Evolutionary conservation across 73 alveolate species (phyloP), one percentile per base, ranked within the genome.

Genomic region (Paramecium tetraurelia): DNA sequence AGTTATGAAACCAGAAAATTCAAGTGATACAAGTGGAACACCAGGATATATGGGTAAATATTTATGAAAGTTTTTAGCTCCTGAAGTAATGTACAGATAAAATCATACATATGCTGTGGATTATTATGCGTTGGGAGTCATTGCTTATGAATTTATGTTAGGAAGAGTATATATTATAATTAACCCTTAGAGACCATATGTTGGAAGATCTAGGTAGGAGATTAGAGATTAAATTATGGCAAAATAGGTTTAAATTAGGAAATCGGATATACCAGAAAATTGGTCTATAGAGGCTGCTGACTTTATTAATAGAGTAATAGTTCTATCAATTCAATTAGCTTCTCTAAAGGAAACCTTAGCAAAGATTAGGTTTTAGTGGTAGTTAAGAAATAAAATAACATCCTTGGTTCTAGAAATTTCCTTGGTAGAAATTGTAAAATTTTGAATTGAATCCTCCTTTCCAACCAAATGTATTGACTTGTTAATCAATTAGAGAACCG

Each of bases 201-300:
- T 95, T 84, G 99, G 99, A 9, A 97, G 95, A 86, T 92, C 95
- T 14, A 93, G 99, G 57, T 96, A 98, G 85, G 99, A 98, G 92
- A 97, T 98, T 58, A 97, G 99, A 95, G 99, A 98, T 86, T 94
- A 98, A 77, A 97, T 98, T 21, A 92, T 98, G 59, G 97, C 99
- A 3, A 95, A 96, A 92, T 96, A 98, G 93, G 97, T 95, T 22
- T 41, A 94, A 68, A 93, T 98, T 21, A 97, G 94, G 85, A 93
- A 86, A 92, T 75, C 71, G 46, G 99, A 98, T 85, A 96, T 98
- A 5, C 99, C 98, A 31, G 93, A 93, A 8, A 99, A 99, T 38
- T 98, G 99, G 99, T 95, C 99, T 21, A 85, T 98, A 31, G 99
- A 98, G 53, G 98, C 97, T 4, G 97, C 98, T n/a, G 99, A 98